Conservation (phyloP, 1,284 basidiomycete genomes). For the Cryptococcus jaspeensis region DNA sequence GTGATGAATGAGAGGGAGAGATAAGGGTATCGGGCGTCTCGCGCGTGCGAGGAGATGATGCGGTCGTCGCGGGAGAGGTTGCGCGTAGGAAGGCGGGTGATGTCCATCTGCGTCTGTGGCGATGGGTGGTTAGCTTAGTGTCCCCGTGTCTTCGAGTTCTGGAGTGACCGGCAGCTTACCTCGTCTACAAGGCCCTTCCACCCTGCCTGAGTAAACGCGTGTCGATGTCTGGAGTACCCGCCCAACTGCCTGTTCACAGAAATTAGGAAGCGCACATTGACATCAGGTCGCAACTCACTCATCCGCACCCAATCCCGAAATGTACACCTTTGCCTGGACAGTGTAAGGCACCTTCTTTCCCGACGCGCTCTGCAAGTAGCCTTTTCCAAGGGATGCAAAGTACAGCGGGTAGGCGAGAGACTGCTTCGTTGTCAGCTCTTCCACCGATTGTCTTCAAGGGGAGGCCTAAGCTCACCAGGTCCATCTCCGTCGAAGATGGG, state of each 20-base stretch:
- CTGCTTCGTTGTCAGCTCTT: conserved; percentile 51
- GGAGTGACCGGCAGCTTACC: conserved; percentile 56
- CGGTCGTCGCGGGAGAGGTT: conserved; percentile 95
- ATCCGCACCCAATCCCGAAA: conserved; percentile 93
- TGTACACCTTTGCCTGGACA: conserved; percentile 74
- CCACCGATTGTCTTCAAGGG: not conserved
- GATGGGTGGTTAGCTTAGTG: not conserved
- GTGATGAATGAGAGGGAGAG: conserved; percentile 74
- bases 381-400: conserved; percentile 81
- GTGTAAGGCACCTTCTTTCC: conserved; percentile 59
- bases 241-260: conserved; percentile 63
- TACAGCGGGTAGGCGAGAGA: conserved; percentile 88
- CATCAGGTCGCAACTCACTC: conserved; percentile 55
- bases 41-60: conserved; percentile 79
- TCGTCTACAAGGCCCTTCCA: conserved; percentile 78
- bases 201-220: conserved; percentile 64
- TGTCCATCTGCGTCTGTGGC: conserved; percentile 71
- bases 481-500: conserved; percentile 84
- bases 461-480: conserved; percentile 63
- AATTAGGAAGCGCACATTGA: not conserved
- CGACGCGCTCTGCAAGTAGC: conserved; percentile 56
- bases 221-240: conserved; percentile 87
- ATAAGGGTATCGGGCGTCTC: conserved; percentile 88
- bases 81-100: conserved; percentile 82
- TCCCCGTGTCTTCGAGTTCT: not conserved